These are phyloP conservation scores for Dacryopinax primogenitus DNA, from an alignment of 768 basidiomycete species.

Conservation along the genomic window DNA sequence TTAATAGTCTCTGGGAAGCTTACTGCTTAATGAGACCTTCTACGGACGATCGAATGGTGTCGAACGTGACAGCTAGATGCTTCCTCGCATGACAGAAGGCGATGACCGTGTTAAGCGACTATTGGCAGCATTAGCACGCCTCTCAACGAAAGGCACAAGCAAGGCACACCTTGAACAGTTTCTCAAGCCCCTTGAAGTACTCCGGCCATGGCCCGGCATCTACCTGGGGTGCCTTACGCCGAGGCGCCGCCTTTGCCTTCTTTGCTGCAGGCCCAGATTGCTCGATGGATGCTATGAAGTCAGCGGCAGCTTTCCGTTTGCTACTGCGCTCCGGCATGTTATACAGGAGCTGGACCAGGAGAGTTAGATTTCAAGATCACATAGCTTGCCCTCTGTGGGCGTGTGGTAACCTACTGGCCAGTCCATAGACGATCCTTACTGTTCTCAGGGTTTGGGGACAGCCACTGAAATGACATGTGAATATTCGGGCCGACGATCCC, in stretches of 20 bases:
- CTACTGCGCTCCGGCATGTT: slow-evolving; percentile 15
- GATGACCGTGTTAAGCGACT: slow-evolving; percentile 82
- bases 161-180: slow-evolving; percentile 49
- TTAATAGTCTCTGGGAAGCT: slow-evolving; percentile 15
- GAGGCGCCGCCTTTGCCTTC: slow-evolving; percentile 11
- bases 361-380: not conserved
- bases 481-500: too few relatives aligned
- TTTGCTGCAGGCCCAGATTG: not conserved
- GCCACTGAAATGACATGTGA: not conserved
- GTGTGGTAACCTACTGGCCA: not conserved
- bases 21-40: slow-evolving; percentile 67
- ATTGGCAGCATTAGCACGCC: not conserved
- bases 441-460: not conserved
- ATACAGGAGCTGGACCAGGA: not conserved
- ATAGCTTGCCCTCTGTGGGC: not conserved
- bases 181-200: slow-evolving; percentile 42
- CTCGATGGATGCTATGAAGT: slow-evolving; percentile 4
- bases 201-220: slow-evolving; percentile 40
- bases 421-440: not conserved
- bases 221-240: not conserved
- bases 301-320: slow-evolving; percentile 11
- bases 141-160: not conserved
- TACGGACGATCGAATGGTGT: slow-evolving; percentile 60
- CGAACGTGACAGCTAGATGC: slow-evolving; percentile 67
- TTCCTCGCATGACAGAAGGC: slow-evolving; percentile 76